Conservation (phyloP, 2,329 filamentous ascomycete species). For the Diaporthe sp. region DNA sequence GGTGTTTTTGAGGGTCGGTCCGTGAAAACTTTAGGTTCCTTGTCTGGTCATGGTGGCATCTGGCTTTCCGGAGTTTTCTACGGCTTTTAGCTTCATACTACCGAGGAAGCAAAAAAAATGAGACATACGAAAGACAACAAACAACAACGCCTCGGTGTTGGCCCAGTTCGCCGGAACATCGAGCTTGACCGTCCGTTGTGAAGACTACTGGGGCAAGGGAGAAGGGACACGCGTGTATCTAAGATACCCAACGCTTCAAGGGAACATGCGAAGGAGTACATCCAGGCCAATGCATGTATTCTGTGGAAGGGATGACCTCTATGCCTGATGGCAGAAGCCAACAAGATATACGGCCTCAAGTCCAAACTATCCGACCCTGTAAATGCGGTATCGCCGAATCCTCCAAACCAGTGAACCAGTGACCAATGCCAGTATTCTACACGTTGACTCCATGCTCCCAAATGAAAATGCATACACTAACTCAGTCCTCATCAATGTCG, state of each 20-base stretch:
- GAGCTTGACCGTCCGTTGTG: constrained; percentile 12
- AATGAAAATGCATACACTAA: constrained; percentile 41
- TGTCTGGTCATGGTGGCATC: constrained; percentile 59
- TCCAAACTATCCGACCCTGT: constrained; percentile 36
- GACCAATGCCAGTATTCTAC: constrained; percentile 35
- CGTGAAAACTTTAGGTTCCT: constrained; percentile 43
- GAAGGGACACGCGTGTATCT: constrained; percentile 29
- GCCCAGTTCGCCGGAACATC: constrained; percentile 5
- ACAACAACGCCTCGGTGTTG: constrained; percentile 10
- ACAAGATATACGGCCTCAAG: constrained; percentile 4
- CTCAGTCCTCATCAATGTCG: constrained; percentile 74
- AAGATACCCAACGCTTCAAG: constrained; percentile 28
- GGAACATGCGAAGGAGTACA: constrained; percentile 2
- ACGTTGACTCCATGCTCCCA: constrained; percentile 41
- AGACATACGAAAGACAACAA: constrained; percentile 40
- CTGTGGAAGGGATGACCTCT: constrained; percentile 25
- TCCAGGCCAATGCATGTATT: constrained; percentile 29
- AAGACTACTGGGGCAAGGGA: constrained; percentile 11
- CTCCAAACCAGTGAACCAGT: constrained; percentile 39
- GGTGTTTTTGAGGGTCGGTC: constrained; percentile 44
- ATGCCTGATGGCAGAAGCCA: constrained; percentile 35
- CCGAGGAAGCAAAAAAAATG: constrained; percentile 47
- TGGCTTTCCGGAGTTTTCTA: constrained; percentile 60
- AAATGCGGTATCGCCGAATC: constrained; percentile 37
- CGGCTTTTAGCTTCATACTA: constrained; percentile 60